Conservation (phyloP, 352 stramenopile genomes). For the Phytophthora colocasiae region DNA sequence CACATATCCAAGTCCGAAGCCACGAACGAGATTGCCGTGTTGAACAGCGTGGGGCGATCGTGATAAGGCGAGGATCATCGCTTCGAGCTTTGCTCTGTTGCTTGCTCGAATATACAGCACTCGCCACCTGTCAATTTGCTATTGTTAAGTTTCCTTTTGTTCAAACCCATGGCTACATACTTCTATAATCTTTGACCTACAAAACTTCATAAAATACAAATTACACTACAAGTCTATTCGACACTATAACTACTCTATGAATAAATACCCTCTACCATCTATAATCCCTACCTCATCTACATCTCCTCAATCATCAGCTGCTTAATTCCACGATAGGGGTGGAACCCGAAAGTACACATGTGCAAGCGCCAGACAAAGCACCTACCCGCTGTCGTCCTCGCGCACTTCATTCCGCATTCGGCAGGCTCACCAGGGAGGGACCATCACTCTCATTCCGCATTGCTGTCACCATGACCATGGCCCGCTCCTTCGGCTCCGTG, state of each 20-base stretch:
- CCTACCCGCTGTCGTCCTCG: constrained; percentile 7
- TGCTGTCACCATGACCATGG: constrained; percentile 31
- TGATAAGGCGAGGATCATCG: not conserved
- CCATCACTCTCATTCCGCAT: constrained; percentile 18
- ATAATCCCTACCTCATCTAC: not conserved
- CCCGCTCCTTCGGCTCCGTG: constrained; percentile 14
- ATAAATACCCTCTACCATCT: not conserved
- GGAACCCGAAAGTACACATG: not conserved
- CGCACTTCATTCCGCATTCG: constrained; percentile 8
- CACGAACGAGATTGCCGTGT: constrained; percentile 6
- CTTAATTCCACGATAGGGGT: constrained; percentile 4
- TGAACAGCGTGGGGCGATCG: no score
- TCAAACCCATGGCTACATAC: constrained; percentile 1
- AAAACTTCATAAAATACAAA: not conserved
- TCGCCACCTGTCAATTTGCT: no score
- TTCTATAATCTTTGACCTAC: not conserved
- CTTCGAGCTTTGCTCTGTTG: constrained; percentile 1
- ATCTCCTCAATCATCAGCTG: not conserved
- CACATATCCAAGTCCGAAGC: not conserved
- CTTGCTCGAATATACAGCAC: not conserved
- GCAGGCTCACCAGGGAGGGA: constrained; percentile 4
- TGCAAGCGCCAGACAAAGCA: not conserved
- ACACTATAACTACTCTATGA: not conserved
- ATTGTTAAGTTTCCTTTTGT: not conserved
- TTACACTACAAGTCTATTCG: not conserved